phyloP scores from a whole-genome alignment of 345 rosid species.

The Hibiscus syriacus region DNA sequence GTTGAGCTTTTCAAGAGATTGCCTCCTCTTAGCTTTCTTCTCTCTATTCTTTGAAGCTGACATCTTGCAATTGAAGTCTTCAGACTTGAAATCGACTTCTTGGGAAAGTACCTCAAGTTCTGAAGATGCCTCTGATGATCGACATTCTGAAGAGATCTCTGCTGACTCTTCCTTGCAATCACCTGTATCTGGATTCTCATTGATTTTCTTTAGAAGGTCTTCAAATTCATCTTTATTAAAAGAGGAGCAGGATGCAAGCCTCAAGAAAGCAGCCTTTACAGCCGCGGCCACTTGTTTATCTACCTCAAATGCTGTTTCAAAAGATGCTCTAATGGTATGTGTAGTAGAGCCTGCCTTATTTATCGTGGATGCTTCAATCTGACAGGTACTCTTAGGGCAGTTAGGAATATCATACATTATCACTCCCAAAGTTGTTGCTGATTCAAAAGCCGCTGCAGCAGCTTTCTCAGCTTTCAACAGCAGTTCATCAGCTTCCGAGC shows the following conservation, averaged over 20 bases:
- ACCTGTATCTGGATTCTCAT: slow-evolving; percentile 59
- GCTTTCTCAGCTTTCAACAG: slow-evolving; percentile 59
- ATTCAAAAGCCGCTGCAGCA: slow-evolving; percentile 80
- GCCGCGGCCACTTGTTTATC: slow-evolving; percentile 93
- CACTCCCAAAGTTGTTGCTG: slow-evolving; percentile 81
- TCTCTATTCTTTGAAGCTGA: slow-evolving; percentile 27
- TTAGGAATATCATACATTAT: slow-evolving; percentile 74
- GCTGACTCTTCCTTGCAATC: slow-evolving; percentile 31
- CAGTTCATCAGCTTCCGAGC: slow-evolving; percentile 62
- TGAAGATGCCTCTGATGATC: slow-evolving; percentile 51
- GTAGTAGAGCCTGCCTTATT: slow-evolving; percentile 52
- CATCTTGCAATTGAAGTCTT: slow-evolving; percentile 22
- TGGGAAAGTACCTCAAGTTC: slow-evolving; percentile 29
- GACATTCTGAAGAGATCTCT: slow-evolving; percentile 50
- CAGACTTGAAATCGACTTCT: slow-evolving; percentile 23
- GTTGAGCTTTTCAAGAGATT: slow-evolving; percentile 47
- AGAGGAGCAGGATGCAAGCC: slow-evolving; percentile 50
- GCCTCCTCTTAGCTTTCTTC: slow-evolving; percentile 49
- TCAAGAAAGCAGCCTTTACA: slow-evolving; percentile 66
- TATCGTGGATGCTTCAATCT: slow-evolving; percentile 40
- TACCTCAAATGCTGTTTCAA: slow-evolving; percentile 85
- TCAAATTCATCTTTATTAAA: slow-evolving; percentile 62
- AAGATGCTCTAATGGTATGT: slow-evolving; percentile 72
- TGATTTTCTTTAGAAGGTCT: slow-evolving; percentile 61
- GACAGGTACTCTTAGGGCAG: slow-evolving; percentile 45